Percentiles rank a stretch among this genome's conserved stretches.
Conservation (phyloP, 352 stramenopile genomes). For the Phytopythium boreale region DNA sequence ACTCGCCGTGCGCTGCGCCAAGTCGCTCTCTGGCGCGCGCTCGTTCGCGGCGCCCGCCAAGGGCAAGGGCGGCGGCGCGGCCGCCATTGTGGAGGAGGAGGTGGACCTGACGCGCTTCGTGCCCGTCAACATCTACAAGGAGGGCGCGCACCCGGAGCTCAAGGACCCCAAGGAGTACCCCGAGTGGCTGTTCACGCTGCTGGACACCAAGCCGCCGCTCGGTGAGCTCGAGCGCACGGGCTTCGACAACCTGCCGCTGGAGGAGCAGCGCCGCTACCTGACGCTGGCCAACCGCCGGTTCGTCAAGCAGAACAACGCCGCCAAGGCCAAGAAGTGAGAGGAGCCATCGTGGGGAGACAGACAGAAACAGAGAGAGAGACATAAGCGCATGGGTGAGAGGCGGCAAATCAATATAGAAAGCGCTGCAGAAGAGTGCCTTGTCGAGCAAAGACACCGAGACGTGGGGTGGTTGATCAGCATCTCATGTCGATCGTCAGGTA, state of each 20-base stretch:
- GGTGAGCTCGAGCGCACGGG: slow-evolving; percentile 75
- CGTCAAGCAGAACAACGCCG: slow-evolving; percentile 73
- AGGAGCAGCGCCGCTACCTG: slow-evolving; percentile 79
- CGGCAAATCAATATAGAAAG: slow-evolving; percentile 1
- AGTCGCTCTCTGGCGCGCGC: slow-evolving; percentile 34
- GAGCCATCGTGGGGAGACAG: not conserved
- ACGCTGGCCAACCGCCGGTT: slow-evolving; percentile 65
- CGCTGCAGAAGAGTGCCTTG: not conserved
- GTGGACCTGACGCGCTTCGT: slow-evolving; percentile 76
- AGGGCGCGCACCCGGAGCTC: slow-evolving; percentile 75
- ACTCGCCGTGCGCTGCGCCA: slow-evolving; percentile 27
- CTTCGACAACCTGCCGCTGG: slow-evolving; percentile 75
- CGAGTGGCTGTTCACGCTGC: slow-evolving; percentile 78
- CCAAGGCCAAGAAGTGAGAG: slow-evolving; percentile 86
- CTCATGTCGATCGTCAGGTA: no score
- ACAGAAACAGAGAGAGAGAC: not conserved
- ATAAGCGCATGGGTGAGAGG: not conserved
- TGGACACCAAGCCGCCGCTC: slow-evolving; percentile 69
- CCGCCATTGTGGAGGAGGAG: slow-evolving; percentile 58
- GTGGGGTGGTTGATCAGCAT: no score
- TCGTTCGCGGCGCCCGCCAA: slow-evolving; percentile 58
- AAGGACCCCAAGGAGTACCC: slow-evolving; percentile 83
- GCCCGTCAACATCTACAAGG: slow-evolving; percentile 85
- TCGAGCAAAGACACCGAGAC: no score
- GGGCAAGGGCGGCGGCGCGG: slow-evolving; percentile 55